These are phyloP conservation scores for Cordia subcordata DNA, from an alignment of 257 asterid species.

Conservation along the genomic window DNA sequence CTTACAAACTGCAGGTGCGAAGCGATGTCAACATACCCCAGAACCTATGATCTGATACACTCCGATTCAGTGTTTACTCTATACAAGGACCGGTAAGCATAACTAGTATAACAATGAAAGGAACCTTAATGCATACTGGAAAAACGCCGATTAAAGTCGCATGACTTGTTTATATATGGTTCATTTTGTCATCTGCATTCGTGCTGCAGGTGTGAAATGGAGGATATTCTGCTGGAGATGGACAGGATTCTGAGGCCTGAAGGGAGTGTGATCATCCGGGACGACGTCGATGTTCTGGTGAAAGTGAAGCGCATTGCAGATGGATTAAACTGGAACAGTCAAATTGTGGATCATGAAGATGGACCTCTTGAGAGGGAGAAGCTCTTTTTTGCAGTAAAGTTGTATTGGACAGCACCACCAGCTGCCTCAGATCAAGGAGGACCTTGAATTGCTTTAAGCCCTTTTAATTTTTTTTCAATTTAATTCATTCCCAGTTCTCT, in stretches of 20 bases:
- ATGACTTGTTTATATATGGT: too few species aligned
- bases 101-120: not conserved
- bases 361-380: constrained; percentile 78
- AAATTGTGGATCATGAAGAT: constrained; percentile 79
- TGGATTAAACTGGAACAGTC: constrained; percentile 73
- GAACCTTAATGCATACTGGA: too few species aligned
- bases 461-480: not conserved
- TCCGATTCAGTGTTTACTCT: constrained; percentile 70
- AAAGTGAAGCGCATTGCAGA: constrained; percentile 67
- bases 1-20: constrained; percentile 54
- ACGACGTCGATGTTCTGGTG: constrained; percentile 58
- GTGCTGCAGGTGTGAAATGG: constrained; percentile 61
- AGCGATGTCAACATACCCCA: constrained; percentile 94
- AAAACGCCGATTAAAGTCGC: too few species aligned
- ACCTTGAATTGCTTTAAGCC: constrained; percentile 9
- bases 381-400: constrained; percentile 70
- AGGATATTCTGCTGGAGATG: constrained; percentile 72
- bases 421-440: constrained; percentile 20
- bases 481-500: not conserved
- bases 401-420: constrained; percentile 73
- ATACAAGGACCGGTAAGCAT: constrained; percentile 46
- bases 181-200: not conserved
- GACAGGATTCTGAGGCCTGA: constrained; percentile 77
- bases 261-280: constrained; percentile 76
- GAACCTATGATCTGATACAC: constrained; percentile 86